Conservation (phyloP, 2,329 filamentous ascomycete species). For the Aureobasidium melanogenum region DNA sequence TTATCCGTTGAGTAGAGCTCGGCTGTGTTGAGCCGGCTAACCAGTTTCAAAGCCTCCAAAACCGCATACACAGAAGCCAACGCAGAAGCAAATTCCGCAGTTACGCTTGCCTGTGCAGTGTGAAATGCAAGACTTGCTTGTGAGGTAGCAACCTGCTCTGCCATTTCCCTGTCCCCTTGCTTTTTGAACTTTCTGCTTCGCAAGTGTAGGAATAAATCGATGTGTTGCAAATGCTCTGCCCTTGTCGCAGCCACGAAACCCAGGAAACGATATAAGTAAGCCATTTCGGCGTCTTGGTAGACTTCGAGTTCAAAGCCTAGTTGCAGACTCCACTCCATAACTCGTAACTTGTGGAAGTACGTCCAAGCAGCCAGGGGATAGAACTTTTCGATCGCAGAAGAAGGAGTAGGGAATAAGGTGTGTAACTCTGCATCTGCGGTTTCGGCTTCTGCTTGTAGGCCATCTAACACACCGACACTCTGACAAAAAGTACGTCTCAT, state of each 20-base stretch:
- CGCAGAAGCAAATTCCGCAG: background rate
- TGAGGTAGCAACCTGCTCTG: constrained; percentile 14
- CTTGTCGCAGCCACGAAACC: constrained; percentile 16
- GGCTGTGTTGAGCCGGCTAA: constrained; percentile 37
- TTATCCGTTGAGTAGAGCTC: constrained; percentile 59
- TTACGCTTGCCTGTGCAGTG: constrained; percentile 17
- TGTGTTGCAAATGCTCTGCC: constrained; percentile 49
- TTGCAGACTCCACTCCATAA: constrained; percentile 81
- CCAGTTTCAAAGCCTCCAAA: constrained; percentile 41
- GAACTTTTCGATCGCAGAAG: constrained; percentile 20
- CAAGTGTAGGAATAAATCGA: constrained; percentile 53
- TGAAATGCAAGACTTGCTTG: constrained; percentile 22
- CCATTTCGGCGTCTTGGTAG: constrained; percentile 76
- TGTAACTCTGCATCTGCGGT: constrained; percentile 51
- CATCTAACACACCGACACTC: constrained; percentile 72
- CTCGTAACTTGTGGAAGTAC: constrained; percentile 79
- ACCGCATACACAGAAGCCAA: constrained; percentile 50
- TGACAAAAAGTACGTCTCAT: constrained; percentile 86
- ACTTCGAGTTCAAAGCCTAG: constrained; percentile 90
- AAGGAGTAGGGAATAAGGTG: background rate
- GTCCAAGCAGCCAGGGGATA: constrained; percentile 81
- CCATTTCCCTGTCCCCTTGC: constrained; percentile 20
- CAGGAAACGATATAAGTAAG: constrained; percentile 60
- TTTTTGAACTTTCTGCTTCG: constrained; percentile 22
- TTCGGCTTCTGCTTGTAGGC: constrained; percentile 71